A percentile compares a stretch with the other conserved stretches of the same genome.
Evolutionary conservation across 768 basidiomycete species (phyloP).

Genomic region (Mycena amicta): DNA sequence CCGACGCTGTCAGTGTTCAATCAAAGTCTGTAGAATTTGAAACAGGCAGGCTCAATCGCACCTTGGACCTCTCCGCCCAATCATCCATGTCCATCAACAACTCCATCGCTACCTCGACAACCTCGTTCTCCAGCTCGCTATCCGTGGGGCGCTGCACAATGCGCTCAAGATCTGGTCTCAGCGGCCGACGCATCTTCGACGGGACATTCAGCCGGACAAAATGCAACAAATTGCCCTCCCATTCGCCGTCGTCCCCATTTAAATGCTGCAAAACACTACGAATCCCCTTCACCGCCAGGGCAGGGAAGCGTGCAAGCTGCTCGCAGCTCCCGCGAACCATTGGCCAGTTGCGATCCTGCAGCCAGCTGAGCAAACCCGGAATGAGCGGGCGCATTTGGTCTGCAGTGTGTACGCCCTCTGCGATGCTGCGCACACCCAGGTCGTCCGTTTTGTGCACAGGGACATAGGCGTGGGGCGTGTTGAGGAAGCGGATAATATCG

Average conservation of each 20-base stretch:
- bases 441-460: background rate
- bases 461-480: background rate
- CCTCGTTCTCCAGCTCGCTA: background rate
- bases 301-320: background rate
- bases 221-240: background rate
- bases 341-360: background rate
- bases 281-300: background rate
- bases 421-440: background rate
- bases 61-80: no score
- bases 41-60: no score
- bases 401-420: background rate
- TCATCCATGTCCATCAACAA: background rate
- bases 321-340: background rate
- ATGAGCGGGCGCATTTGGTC: background rate
- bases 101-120: background rate
- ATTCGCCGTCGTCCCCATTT: background rate
- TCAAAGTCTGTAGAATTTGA: no score
- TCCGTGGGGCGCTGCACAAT: background rate
- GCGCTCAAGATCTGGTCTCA: background rate
- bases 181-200: background rate
- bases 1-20: no score
- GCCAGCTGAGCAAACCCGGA: background rate
- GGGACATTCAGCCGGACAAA: background rate
- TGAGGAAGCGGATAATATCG: background rate
- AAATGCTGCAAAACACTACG: background rate